phyloP scores from a whole-genome alignment of 116 monocot genomes.

The Zostera marina region DNA sequence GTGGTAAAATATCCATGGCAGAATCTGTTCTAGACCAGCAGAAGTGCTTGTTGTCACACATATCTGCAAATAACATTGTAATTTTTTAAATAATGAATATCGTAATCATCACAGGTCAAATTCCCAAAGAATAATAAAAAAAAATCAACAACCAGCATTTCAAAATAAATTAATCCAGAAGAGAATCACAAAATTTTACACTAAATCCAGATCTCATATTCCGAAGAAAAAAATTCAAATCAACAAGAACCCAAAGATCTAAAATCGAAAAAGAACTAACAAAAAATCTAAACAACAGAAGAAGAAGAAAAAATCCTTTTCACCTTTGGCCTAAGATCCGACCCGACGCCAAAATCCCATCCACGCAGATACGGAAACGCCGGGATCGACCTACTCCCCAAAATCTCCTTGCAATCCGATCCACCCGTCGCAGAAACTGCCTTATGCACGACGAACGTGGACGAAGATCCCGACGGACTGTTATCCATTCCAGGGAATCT shows the following conservation, averaged over 20 bases:
- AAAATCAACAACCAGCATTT: not conserved
- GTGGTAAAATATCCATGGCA: conserved; percentile 95
- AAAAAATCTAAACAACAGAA: not conserved
- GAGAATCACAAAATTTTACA: not conserved
- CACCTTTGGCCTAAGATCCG: conserved; percentile 28
- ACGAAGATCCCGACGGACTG: conserved; percentile 12
- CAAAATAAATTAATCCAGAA: not conserved
- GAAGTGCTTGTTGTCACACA: conserved; percentile 91
- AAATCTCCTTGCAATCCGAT: conserved; percentile 46
- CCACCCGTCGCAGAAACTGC: conserved; percentile 3
- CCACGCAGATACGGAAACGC: conserved; percentile 51
- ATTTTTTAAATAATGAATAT: no score
- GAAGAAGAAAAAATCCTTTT: not conserved
- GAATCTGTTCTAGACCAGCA: conserved; percentile 87
- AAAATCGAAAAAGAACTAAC: not conserved
- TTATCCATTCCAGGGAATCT: conserved; percentile 64
- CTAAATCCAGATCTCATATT: no score
- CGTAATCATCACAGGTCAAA: no score
- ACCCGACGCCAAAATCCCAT: conserved; percentile 32
- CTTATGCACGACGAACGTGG: not conserved
- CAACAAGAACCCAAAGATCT: not conserved
- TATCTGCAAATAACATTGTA: conserved; percentile 32
- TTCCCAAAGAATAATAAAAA: not conserved
- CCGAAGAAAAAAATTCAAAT: not conserved
- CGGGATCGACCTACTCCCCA: conserved; percentile 35